Conservation (phyloP, 2,329 filamentous ascomycete genomes). For the Ceratocystis huliohia region DNA sequence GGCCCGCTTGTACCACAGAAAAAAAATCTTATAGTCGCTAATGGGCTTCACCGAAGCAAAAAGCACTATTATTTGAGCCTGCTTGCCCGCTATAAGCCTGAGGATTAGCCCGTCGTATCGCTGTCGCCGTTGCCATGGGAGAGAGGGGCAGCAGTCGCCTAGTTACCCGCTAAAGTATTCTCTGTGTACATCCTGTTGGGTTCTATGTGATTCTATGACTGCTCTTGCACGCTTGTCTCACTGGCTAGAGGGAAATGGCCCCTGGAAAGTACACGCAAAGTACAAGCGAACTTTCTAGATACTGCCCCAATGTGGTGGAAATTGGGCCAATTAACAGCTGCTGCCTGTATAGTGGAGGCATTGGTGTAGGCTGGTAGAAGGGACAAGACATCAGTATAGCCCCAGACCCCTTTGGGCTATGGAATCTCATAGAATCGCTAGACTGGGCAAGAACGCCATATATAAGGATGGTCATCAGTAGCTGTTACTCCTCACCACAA, state of each 20-base stretch:
- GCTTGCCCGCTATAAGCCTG: background rate
- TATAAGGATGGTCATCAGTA: slow-evolving; percentile 13
- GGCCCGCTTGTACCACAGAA: background rate
- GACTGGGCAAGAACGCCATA: slow-evolving; percentile 14
- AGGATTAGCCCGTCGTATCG: slow-evolving; percentile 6
- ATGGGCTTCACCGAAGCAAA: background rate
- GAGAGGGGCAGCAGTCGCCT: background rate
- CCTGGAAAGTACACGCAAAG: slow-evolving; percentile 14
- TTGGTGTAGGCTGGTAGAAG: slow-evolving; percentile 15
- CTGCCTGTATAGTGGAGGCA: slow-evolving; percentile 17
- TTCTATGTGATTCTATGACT: slow-evolving; percentile 19
- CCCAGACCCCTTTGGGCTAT: slow-evolving; percentile 19
- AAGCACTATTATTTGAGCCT: background rate
- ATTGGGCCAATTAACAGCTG: slow-evolving; percentile 17
- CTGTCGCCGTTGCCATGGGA: slow-evolving; percentile 14
- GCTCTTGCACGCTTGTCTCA: background rate
- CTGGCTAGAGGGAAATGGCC: slow-evolving; percentile 1
- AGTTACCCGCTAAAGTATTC: slow-evolving; percentile 3
- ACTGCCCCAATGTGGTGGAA: slow-evolving; percentile 9
- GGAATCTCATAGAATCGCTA: slow-evolving; percentile 23
- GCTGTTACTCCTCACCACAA: slow-evolving; percentile 14
- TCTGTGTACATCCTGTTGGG: slow-evolving; percentile 14
- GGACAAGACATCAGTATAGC: slow-evolving; percentile 14
- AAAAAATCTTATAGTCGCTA: background rate
- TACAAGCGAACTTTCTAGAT: slow-evolving; percentile 18